Percentiles rank a stretch among this genome's conserved stretches.
Evolutionary conservation across 495 filamentous ascomycete species (phyloP).

Genomic region (Podospora didyma): DNA sequence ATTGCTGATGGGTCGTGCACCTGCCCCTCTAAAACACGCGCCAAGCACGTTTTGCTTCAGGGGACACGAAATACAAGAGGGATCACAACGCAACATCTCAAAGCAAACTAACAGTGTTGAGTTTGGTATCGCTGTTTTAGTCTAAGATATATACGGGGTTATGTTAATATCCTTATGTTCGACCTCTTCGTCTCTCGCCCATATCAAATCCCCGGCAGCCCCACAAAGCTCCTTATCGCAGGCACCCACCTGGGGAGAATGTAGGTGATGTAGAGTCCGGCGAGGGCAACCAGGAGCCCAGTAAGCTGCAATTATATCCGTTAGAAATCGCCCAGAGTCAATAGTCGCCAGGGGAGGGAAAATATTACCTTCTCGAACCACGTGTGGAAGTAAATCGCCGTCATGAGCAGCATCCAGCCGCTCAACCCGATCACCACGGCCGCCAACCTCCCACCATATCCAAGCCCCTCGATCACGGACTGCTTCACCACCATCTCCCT

Average conservation of each 20-base stretch:
- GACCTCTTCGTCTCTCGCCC: no score
- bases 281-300: slow-evolving; percentile 65
- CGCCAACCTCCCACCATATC: slow-evolving; percentile 42
- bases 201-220: slow-evolving; percentile 64
- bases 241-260: slow-evolving; percentile 67
- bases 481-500: slow-evolving; percentile 18
- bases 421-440: slow-evolving; percentile 58
- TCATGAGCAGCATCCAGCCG: slow-evolving; percentile 98
- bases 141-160: neutral
- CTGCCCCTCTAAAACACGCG: neutral
- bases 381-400: slow-evolving; percentile 93
- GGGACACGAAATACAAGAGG: neutral
- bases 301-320: slow-evolving; percentile 49
- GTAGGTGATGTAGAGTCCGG: slow-evolving; percentile 68
- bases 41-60: no score
- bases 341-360: neutral
- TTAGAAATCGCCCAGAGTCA: slow-evolving; percentile 1
- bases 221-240: slow-evolving; percentile 60
- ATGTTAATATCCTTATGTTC: no score
- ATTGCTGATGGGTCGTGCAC: slow-evolving; percentile 23
- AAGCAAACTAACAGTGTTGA: neutral
- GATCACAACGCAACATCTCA: no score
- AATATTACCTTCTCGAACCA: slow-evolving; percentile 87
- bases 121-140: slow-evolving; percentile 4
- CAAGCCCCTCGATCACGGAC: slow-evolving; percentile 27